Base-by-base conservation (phyloP, 2,329 filamentous ascomycete genomes). In the Sclerotinia trifoliorum region DNA sequence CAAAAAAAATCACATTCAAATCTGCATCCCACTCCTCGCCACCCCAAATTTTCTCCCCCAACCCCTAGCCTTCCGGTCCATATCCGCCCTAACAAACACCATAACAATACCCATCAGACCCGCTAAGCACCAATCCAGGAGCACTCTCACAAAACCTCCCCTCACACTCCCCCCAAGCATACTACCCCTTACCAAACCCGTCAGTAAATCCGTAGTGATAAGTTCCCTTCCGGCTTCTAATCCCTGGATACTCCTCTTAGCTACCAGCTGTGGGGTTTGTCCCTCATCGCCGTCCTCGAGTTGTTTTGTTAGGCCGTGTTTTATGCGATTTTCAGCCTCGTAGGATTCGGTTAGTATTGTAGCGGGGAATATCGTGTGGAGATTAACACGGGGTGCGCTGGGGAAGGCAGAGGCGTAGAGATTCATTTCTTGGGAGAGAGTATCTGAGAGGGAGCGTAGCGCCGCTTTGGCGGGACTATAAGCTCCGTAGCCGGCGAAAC, bases 381-480 rank as follows among this genome's bases (percentile, higher is more conserved):
- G 19, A 1, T 35, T 10, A 0, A 65, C 35, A 10, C 11, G n/a
- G 1, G 62, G 49, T 13, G 62, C 32, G 7, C 83, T 73, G 89
- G 86, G 69, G 97, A 88, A 65, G 58, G 90, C 86, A 64, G 89
- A 90, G 64, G 93, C 93, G 81, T 97, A 97, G 67, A 97, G 82
- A 75, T 92, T 83, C 60, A 94, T 82, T 80, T 98, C 94, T 76
- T 93, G 91, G 24, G 87, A 88, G 55, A 98, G 83, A 0, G 89
- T 89, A 77, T 98, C 94, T 62, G 90, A 90, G 8, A 98, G 84
- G 7, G 88, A 88, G 67, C 93, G 88, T 73, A 98, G 82, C 4
- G 94, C 94, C 67, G 88, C 88, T 81, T 98, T 98, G 68, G 90
- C 84, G 5, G 93, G 92, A 0, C 88, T 85, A 79, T 98, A 98